Conservation (phyloP, 2,329 filamentous ascomycete genomes). For the Fusarium proliferatum region DNA sequence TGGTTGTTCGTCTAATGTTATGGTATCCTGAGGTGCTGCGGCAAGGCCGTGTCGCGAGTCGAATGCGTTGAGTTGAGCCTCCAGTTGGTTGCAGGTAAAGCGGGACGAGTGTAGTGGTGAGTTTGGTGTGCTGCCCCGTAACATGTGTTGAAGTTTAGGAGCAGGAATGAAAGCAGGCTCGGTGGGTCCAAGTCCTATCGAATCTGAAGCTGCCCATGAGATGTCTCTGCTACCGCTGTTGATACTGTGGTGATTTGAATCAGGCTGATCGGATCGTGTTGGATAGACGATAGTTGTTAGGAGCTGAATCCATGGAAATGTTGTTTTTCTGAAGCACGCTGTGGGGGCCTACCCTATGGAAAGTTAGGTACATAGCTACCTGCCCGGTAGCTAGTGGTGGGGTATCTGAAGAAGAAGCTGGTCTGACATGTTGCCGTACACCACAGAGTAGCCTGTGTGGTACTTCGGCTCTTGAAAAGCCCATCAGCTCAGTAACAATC, state of each 20-base stretch:
- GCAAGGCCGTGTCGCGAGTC: constrained; percentile 5
- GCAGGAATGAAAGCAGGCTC: constrained; percentile 26
- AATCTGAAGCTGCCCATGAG: background rate
- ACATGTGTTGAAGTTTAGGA: constrained; percentile 6
- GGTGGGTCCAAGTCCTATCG: background rate
- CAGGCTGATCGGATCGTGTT: constrained; percentile 27
- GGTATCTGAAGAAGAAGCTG: constrained; percentile 11
- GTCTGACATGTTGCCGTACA: constrained; percentile 38
- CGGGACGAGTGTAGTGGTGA: constrained; percentile 16
- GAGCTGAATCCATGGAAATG: background rate
- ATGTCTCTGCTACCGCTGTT: constrained; percentile 1
- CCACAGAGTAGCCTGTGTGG: constrained; percentile 25
- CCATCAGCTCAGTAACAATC: constrained; percentile 36
- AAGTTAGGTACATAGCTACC: background rate
- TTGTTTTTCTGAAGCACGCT: constrained; percentile 3
- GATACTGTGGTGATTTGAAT: constrained; percentile 23
- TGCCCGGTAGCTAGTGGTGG: constrained; percentile 27
- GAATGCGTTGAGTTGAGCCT: constrained; percentile 20
- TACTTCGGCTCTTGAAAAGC: constrained; percentile 33
- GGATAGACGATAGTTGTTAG: constrained; percentile 20
- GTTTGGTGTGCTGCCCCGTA: constrained; percentile 31
- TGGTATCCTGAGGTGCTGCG: constrained; percentile 15
- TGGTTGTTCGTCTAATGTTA: background rate
- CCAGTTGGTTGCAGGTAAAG: constrained; percentile 25
- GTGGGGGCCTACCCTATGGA: background rate